These are phyloP conservation scores for Monosporozyma servazzii DNA, from an alignment of 805 yeast genomes.

Conservation along the genomic window DNA sequence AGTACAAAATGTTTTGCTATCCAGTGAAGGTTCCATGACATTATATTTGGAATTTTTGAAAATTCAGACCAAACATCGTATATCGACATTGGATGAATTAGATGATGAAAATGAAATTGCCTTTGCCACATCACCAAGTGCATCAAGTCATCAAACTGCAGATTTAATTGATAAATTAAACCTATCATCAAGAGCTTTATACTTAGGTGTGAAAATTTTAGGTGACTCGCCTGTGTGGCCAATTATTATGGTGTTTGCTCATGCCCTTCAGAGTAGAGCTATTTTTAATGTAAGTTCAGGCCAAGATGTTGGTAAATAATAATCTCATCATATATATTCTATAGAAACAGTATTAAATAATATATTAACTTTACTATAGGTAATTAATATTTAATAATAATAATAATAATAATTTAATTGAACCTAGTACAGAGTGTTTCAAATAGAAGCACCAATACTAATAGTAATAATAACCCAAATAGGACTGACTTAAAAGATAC, in stretches of 20 bases:
- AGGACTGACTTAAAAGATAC: too few species aligned
- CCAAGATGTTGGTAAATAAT: background rate
- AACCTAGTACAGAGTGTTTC: too few species aligned
- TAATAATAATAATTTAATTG: too few species aligned
- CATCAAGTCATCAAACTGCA: conserved; percentile 36
- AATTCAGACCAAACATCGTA: conserved; percentile 35
- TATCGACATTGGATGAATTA: conserved; percentile 34
- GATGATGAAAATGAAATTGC: conserved; percentile 39
- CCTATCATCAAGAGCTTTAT: conserved; percentile 48
- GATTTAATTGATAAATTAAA: conserved; percentile 41
- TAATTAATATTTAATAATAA: background rate
- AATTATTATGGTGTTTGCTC: conserved; percentile 67
- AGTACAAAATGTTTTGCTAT: conserved; percentile 49
- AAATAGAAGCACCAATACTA: too few species aligned
- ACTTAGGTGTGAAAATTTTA: conserved; percentile 63
- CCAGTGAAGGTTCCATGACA: conserved; percentile 39
- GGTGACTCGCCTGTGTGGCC: conserved; percentile 90
- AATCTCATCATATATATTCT: background rate
- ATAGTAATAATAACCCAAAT: too few species aligned
- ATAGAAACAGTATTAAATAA: too few species aligned
- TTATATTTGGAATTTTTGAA: conserved; percentile 52
- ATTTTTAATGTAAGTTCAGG: conserved; percentile 26
- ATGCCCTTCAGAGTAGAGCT: conserved; percentile 62
- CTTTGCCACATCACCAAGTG: conserved; percentile 24
- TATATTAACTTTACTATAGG: background rate